Percentiles rank a stretch among this genome's conserved stretches.
Conservation (phyloP, 2,329 filamentous ascomycete species). For the Fusarium secorum region DNA sequence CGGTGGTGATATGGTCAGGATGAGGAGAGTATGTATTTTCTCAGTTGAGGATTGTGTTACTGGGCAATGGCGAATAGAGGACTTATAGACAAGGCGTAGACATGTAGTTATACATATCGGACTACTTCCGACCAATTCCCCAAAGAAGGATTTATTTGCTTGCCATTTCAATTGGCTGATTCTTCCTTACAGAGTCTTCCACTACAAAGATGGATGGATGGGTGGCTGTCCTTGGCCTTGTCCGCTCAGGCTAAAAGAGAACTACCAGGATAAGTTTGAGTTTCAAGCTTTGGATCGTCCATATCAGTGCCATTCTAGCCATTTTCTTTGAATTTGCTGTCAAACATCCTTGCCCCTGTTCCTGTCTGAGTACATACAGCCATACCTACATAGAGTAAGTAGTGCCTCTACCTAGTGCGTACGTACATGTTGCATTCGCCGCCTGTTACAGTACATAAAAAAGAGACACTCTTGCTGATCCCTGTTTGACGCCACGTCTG, state of each 20-base stretch:
- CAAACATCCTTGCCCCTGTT: slow-evolving; percentile 16
- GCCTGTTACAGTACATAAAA: slow-evolving; percentile 5
- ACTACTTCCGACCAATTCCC: slow-evolving; percentile 10
- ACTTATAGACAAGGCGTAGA: neutral
- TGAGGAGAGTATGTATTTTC: neutral
- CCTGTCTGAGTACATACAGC: neutral
- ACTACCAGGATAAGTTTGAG: neutral
- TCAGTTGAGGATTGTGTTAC: neutral
- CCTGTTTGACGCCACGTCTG: slow-evolving; percentile 6
- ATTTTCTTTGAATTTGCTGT: slow-evolving; percentile 4
- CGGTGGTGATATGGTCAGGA: neutral
- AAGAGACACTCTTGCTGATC: slow-evolving; percentile 1
- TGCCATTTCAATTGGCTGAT: neutral
- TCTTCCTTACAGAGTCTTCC: neutral
- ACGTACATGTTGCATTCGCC: slow-evolving; percentile 1
- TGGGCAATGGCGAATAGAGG: neutral
- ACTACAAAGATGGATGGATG: slow-evolving; percentile 16
- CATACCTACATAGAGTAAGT: neutral
- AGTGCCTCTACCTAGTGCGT: neutral
- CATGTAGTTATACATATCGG: neutral
- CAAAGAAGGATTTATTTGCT: neutral
- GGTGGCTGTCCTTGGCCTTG: slow-evolving; percentile 2
- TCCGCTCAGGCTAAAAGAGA: slow-evolving; percentile 5
- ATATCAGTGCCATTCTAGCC: neutral
- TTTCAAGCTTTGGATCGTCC: slow-evolving; percentile 2